Base-by-base conservation (phyloP, 257 asterid species). In the Primulina tabacum region DNA sequence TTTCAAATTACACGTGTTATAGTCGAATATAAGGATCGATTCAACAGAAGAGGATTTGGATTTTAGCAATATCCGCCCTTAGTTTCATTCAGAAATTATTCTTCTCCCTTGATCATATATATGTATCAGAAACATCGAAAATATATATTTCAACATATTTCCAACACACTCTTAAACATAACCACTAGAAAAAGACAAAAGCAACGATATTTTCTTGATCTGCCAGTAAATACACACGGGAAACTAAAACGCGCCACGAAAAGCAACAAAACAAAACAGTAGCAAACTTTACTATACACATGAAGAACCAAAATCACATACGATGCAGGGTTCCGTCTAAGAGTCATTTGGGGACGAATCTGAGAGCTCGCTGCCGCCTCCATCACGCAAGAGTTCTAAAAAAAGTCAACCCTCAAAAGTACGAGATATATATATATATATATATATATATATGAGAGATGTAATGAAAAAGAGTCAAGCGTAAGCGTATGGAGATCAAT, bases 361-460 rank as follows among this genome's bases (percentile, higher is more conserved):
- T 82, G 85, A 73, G 82, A 80, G 79, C 75, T 71, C 34, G 84
- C 32, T 11, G 84, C 84, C 60, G 87, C 53, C 53, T 43, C 53
- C 53, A 43, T 43, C 53, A 43, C n/a, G 53, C 8, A 43, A 28
- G 53, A 43, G 53, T 43, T 10, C 53, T 43, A 4, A 43, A 43
- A 10, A 43, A 12, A 38, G 53, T 43, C 53, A 43, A 43, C 53
- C 53, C n/a, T 43, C n/a, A 3, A 12, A 10, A 2, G n/a, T 3
- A 43, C 4, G 4, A 2, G 6, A 43, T 17, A 11, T 43, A 12
- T 43, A 43, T 28, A 43, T 43, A 43, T 24, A 24, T 24, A 24
- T 24, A 24, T 24, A 24, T 24, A 24, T 24, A 24, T 24, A 24
- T 24, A 24, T 24, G n/a, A n/a, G 24, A 21, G 24, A 24, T 24